A percentile compares a stretch with the other conserved stretches of the same genome.
These are phyloP conservation scores for Beta macrorhiza DNA, from an alignment of 179 eudicot genomes.

Conservation along the genomic window DNA sequence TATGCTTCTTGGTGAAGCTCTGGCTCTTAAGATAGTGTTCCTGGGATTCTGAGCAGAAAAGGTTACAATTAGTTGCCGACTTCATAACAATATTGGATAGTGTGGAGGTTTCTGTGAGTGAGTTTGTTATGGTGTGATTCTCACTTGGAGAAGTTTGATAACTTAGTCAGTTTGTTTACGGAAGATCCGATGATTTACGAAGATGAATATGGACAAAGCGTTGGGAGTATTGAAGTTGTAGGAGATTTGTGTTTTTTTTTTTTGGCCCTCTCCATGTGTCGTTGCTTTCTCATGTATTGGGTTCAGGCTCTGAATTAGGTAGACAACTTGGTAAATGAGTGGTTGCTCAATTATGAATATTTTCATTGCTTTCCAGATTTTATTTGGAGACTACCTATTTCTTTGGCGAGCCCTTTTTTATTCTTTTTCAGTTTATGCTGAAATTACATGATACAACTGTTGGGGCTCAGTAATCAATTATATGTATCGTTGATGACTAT, in stretches of 20 bases:
- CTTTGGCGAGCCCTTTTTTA: background rate
- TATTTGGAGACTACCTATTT: background rate
- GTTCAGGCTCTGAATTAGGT: background rate
- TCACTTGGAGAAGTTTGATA: background rate
- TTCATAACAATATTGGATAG: background rate
- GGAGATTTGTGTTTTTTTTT: background rate
- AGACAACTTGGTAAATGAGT: background rate
- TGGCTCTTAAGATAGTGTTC: background rate
- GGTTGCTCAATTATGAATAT: background rate
- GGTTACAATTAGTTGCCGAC: background rate
- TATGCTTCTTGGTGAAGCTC: background rate
- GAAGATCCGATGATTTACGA: no score
- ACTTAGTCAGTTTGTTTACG: no score
- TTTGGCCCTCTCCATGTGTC: background rate
- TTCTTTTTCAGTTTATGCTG: background rate
- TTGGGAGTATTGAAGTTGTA: background rate
- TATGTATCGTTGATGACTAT: no score
- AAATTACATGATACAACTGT: background rate
- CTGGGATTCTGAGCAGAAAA: background rate
- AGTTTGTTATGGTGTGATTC: background rate
- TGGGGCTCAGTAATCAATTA: background rate
- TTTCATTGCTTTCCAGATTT: background rate
- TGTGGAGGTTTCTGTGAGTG: background rate
- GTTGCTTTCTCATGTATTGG: background rate
- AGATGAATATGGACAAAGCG: background rate